phyloP scores from a whole-genome alignment of 192 early-diverging fungal genomes.

The Podila minutissima region DNA sequence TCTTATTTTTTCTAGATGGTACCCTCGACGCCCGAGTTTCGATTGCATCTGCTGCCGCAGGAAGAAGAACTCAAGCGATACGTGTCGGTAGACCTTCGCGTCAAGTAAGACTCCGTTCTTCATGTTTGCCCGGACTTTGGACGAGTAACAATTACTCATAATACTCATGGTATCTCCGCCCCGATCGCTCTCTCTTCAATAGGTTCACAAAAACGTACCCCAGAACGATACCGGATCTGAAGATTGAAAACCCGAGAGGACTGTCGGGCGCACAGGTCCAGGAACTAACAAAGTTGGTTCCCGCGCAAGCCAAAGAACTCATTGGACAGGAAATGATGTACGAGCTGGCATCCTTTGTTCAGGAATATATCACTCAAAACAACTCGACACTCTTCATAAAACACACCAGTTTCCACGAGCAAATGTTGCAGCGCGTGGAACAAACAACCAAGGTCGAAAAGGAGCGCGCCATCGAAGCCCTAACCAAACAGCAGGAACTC shows the following conservation, averaged over 20 bases:
- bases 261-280: constrained; percentile 61
- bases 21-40: constrained; percentile 58
- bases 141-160: no score
- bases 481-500: constrained; percentile 42
- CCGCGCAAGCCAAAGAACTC: constrained; percentile 45
- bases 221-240: constrained; percentile 65
- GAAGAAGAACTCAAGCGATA: constrained; percentile 57
- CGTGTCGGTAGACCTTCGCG: constrained; percentile 59
- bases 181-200: neutral
- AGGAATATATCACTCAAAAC: constrained; percentile 69
- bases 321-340: constrained; percentile 76
- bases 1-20: constrained; percentile 40
- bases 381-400: constrained; percentile 62
- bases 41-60: constrained; percentile 58
- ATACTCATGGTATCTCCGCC: neutral
- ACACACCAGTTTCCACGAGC: constrained; percentile 63
- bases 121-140: neutral
- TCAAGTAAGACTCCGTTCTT: constrained; percentile 53
- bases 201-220: constrained; percentile 78
- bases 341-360: constrained; percentile 64
- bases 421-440: constrained; percentile 62
- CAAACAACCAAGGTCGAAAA: constrained; percentile 55
- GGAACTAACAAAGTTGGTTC: constrained; percentile 51
- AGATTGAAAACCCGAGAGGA: constrained; percentile 61
- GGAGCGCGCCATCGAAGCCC: constrained; percentile 48